Percentiles rank a stretch among this genome's conserved stretches.
These are phyloP conservation scores for Naegleria gruberi DNA, from an alignment of 208 protist species.

Conservation along the genomic window DNA sequence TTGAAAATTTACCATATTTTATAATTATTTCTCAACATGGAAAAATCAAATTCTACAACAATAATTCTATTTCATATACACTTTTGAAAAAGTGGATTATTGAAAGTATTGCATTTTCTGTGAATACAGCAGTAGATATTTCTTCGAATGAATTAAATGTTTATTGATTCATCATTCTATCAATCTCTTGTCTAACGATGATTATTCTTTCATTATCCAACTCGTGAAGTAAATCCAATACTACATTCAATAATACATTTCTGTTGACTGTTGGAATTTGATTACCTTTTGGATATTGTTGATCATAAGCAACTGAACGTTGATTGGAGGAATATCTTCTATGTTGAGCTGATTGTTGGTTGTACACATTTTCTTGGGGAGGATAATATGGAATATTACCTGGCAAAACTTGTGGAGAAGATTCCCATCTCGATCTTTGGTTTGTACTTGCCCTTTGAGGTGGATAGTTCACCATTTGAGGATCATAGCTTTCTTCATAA, in stretches of 20 bases:
- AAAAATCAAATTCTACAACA: background rate
- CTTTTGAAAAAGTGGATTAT: background rate
- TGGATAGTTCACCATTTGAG: background rate
- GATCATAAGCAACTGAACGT: too few relatives aligned
- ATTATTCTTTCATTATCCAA: slow-evolving; percentile 65
- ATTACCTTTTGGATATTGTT: slow-evolving; percentile 35
- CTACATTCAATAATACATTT: slow-evolving; percentile 61
- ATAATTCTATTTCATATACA: background rate
- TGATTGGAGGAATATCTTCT: background rate
- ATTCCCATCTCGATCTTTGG: background rate
- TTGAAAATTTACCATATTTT: background rate
- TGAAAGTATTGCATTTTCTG: background rate
- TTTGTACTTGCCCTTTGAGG: background rate
- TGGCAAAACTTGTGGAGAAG: background rate
- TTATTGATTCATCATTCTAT: background rate
- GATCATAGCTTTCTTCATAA: background rate
- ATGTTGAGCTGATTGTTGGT: background rate
- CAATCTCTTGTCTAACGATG: slow-evolving; percentile 61
- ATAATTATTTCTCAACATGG: background rate
- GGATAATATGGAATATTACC: background rate
- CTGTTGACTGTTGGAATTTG: background rate
- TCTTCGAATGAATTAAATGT: too few relatives aligned
- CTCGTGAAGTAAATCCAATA: slow-evolving; percentile 67
- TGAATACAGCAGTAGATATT: background rate
- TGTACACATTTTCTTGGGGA: background rate